Percentiles rank a stretch among this genome's conserved stretches.
phyloP scores from a whole-genome alignment of 345 rosid genomes.

The Nasturtium officinale region DNA sequence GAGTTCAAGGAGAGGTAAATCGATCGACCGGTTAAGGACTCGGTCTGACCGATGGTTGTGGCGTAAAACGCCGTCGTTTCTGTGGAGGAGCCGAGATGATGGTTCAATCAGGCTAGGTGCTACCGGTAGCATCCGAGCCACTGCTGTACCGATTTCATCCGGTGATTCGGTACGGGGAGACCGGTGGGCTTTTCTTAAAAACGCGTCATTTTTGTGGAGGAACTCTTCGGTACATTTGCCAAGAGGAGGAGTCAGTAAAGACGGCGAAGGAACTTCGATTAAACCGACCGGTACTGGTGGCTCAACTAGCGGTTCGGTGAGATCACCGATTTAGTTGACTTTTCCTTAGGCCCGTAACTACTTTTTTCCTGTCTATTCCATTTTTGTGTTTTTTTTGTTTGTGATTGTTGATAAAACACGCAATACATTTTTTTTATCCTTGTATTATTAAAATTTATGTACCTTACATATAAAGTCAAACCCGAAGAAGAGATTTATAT shows the following conservation, averaged over 20 bases:
- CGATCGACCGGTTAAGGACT: constrained; percentile 33
- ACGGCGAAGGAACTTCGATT: constrained; percentile 44
- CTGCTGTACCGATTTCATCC: constrained; percentile 24
- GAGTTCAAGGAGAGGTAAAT: constrained; percentile 41
- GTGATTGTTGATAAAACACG: constrained; percentile 29
- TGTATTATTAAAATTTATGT: constrained; percentile 5
- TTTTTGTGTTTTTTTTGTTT: constrained; percentile 4
- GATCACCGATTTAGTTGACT: constrained; percentile 57
- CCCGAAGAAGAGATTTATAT: not conserved
- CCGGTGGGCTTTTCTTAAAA: constrained; percentile 55
- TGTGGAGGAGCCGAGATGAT: constrained; percentile 41
- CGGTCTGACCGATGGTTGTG: constrained; percentile 44
- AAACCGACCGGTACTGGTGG: constrained; percentile 33
- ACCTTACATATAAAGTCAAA: constrained; percentile 27
- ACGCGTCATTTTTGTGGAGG: constrained; percentile 56
- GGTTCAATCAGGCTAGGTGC: constrained; percentile 44
- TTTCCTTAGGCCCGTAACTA: not conserved
- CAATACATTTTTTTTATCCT: not conserved
- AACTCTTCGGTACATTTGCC: constrained; percentile 55
- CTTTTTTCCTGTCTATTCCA: not conserved
- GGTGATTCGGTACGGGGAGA: constrained; percentile 49
- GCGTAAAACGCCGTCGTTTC: constrained; percentile 45
- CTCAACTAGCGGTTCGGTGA: constrained; percentile 36
- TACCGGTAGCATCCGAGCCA: constrained; percentile 36
- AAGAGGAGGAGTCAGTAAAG: constrained; percentile 49